Evolutionary conservation across 2,329 filamentous ascomycete species (phyloP), one percentile per base, ranked within the genome.

Genomic region (Scortechinia acanthostroma): DNA sequence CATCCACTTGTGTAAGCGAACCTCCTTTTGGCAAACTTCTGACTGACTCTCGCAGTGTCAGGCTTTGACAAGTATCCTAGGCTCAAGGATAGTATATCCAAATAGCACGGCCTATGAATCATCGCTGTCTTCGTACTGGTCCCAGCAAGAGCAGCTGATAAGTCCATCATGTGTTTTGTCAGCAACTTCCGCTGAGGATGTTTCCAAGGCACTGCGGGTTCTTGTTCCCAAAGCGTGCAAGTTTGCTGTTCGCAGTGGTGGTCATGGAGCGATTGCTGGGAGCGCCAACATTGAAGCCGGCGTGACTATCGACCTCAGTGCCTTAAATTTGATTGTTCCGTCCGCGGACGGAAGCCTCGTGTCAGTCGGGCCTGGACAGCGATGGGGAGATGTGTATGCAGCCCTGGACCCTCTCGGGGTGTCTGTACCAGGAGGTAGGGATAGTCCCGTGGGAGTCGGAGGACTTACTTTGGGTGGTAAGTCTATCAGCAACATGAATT

Each of bases 181-280:
- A n/a, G 10, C 25, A 30, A 30, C n/a, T n/a, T 30, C 46, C 19
- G n/a, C 43, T 6, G 43, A 40, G 4, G 22, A 48, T 16, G 46
- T 48, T 2, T 35, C 46, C 5, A 3, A 2, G 5, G 17, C 16
- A 2, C 5, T 48, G 17, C 25, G 22, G 4, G 20, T 4, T 19
- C n/a, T 48, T 1, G 43, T 43, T 3, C 4, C 15, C 17, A 3
- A 23, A 10, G 37, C 10, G 20, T 43, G 42, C 17, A 46, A 46
- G 14, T 69, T 70, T 45, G 64, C 65, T 2, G 59, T 72, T 2
- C 68, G 65, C 44, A 60, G 64, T 43, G 68, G 69, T 22, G 69
- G 70, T 2, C 69, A 72, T 49, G 59, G 60, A 17, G 52, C 58
- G 2, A 60, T 61, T 46, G 53, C 59, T 0, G 66, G 67, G 19